Evolutionary conservation across 1,284 basidiomycete genomes (phyloP).

Genomic region (Testicularia cyperi): DNA sequence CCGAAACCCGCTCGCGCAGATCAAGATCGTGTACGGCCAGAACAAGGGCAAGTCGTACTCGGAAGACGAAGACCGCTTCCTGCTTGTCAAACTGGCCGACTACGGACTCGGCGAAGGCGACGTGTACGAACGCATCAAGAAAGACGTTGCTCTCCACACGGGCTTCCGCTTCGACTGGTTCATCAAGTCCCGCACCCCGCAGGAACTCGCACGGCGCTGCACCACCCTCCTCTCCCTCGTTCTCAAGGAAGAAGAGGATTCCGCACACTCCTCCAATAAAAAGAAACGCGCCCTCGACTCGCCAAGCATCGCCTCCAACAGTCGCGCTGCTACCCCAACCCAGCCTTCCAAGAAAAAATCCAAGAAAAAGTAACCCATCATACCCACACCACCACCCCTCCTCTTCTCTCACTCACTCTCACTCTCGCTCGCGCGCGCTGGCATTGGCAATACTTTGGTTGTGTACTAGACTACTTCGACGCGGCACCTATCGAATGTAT

Average conservation of each 20-base stretch:
- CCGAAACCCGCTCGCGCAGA: slow-evolving; percentile 44
- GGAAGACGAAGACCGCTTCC: slow-evolving; percentile 95
- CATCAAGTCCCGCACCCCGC: slow-evolving; percentile 89
- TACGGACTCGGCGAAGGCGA: slow-evolving; percentile 91
- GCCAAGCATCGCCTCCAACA: slow-evolving; percentile 20
- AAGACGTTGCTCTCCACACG: slow-evolving; percentile 91
- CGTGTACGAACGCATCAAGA: slow-evolving; percentile 92
- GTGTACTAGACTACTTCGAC: no score
- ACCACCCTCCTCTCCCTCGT: slow-evolving; percentile 87
- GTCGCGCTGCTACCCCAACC: slow-evolving; percentile 7
- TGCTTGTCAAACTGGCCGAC: slow-evolving; percentile 84
- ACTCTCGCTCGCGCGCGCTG: no score
- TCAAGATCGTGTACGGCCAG: slow-evolving; percentile 55
- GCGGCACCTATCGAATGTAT: no score
- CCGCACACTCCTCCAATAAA: not conserved
- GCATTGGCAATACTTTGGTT: no score
- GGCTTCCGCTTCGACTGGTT: slow-evolving; percentile 96
- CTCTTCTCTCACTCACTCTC: no score
- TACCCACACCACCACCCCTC: no score
- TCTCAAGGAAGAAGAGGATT: slow-evolving; percentile 69
- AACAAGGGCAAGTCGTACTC: slow-evolving; percentile 84
- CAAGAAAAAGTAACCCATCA: slow-evolving; percentile 65
- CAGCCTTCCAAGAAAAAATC: not conserved
- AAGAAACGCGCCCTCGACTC: slow-evolving; percentile 17
- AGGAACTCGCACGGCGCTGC: slow-evolving; percentile 86